These are phyloP conservation scores for Teratosphaeria destructans DNA, from an alignment of 2,329 filamentous ascomycete genomes.

Conservation along the genomic window DNA sequence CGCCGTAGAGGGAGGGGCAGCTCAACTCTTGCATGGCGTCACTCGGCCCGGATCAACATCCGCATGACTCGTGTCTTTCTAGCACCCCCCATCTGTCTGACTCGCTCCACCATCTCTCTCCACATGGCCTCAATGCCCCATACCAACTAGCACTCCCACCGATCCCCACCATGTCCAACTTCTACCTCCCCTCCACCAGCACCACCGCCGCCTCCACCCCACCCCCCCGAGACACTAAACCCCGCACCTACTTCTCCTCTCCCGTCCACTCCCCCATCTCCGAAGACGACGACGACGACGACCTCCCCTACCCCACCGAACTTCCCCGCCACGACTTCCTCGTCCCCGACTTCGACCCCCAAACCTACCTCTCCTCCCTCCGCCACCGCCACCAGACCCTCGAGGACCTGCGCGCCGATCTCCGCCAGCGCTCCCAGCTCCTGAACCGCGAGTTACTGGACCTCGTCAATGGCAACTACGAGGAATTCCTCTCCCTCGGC, in stretches of 20 bases:
- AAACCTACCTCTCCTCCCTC: conserved; percentile 71
- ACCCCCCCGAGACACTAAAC: background rate
- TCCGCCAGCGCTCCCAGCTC: conserved; percentile 67
- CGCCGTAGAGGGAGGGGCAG: too few relatives aligned
- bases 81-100: background rate
- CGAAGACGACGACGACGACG: background rate
- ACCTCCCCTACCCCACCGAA: background rate
- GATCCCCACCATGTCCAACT: background rate
- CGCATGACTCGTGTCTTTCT: background rate
- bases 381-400: conserved; percentile 91
- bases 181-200: background rate
- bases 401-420: conserved; percentile 78
- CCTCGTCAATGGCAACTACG: conserved; percentile 91
- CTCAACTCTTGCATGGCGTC: background rate
- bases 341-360: conserved; percentile 63
- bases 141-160: background rate
- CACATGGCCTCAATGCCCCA: background rate
- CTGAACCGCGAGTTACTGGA: conserved; percentile 83
- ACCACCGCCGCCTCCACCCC: background rate
- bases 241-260: background rate
- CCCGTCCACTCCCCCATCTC: background rate
- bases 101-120: background rate
- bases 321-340: conserved; percentile 69
- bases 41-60: background rate
- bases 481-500: conserved; percentile 77